Conservation (phyloP, 2,329 filamentous ascomycete species). For the Alternaria angustiovoidea region DNA sequence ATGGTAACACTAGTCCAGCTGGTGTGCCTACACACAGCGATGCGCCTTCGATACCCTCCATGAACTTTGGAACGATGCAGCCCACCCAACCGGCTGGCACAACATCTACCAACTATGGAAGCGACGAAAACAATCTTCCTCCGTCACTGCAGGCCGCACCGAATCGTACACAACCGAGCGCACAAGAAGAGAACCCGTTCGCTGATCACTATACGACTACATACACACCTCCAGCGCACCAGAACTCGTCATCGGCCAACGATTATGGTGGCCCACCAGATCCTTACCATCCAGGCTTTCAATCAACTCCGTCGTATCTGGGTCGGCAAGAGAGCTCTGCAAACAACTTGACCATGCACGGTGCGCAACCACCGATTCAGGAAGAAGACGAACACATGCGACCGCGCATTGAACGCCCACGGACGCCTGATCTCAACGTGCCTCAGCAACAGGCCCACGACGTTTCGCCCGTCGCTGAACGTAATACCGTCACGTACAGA, state of each 20-base stretch:
- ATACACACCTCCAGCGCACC: conserved; percentile 34
- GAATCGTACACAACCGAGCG: conserved; percentile 19
- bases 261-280: conserved; percentile 34
- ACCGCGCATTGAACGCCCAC: conserved; percentile 33
- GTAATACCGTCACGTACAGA: conserved; percentile 48
- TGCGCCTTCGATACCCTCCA: conserved; percentile 30
- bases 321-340: conserved; percentile 54
- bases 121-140: conserved; percentile 34
- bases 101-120: conserved; percentile 22
- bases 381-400: conserved; percentile 40
- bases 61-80: conserved; percentile 16
- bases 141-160: conserved; percentile 40
- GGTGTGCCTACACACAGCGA: conserved; percentile 28
- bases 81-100: conserved; percentile 9
- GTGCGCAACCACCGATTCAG: conserved; percentile 37
- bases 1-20: conserved; percentile 3
- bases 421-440: conserved; percentile 34
- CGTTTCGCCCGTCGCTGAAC: conserved; percentile 49
- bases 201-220: conserved; percentile 52
- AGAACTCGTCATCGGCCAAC: conserved; percentile 22
- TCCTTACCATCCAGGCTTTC: conserved; percentile 46
- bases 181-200: conserved; percentile 51
- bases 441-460: conserved; percentile 31
- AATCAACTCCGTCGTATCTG: conserved; percentile 54
- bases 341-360: conserved; percentile 58